Evolutionary conservation across 192 early-diverging fungal species (phyloP).

Genomic region (Phycomyces nitens): DNA sequence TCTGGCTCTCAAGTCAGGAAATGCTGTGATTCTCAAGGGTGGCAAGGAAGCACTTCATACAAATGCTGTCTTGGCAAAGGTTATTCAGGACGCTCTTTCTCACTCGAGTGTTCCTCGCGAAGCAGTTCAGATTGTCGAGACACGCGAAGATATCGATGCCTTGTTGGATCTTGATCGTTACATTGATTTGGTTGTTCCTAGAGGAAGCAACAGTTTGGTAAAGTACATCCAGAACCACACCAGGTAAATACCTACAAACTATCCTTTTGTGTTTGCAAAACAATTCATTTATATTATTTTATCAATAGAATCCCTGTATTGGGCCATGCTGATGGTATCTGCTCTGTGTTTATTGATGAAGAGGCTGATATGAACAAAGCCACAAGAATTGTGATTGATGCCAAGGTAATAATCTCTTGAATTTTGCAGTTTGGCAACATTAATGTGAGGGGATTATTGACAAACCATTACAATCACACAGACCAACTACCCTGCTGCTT

Average conservation of each 20-base stretch:
- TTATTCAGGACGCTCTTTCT: conserved; percentile 76
- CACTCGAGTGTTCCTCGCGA: conserved; percentile 53
- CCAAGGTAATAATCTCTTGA: conserved; percentile 59
- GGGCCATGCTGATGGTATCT: conserved; percentile 98
- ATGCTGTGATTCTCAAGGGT: conserved; percentile 97
- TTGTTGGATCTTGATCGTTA: conserved; percentile 86
- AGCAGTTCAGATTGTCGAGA: conserved; percentile 85
- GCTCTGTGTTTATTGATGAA: conserved; percentile 87
- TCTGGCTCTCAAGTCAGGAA: conserved; percentile 93
- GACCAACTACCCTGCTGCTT: conserved; percentile 92
- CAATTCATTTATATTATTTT: too few species aligned
- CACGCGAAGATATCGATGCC: conserved; percentile 82
- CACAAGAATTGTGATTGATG: conserved; percentile 78
- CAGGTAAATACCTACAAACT: conserved; percentile 43
- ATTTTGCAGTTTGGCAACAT: too few species aligned
- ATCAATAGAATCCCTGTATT: conserved; percentile 90
- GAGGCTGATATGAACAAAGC: conserved; percentile 78
- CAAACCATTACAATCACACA: conserved; percentile 1
- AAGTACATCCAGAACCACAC: conserved; percentile 89
- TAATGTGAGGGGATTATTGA: too few species aligned
- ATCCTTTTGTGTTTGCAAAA: background rate
- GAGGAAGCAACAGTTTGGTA: conserved; percentile 90
- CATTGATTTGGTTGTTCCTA: conserved; percentile 94
- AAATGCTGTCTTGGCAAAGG: conserved; percentile 69
- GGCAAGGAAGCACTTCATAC: conserved; percentile 88